Evolutionary conservation across 208 protist species (phyloP), one percentile per base, ranked within the genome.

Genomic region (Trypanosoma rangeli): DNA sequence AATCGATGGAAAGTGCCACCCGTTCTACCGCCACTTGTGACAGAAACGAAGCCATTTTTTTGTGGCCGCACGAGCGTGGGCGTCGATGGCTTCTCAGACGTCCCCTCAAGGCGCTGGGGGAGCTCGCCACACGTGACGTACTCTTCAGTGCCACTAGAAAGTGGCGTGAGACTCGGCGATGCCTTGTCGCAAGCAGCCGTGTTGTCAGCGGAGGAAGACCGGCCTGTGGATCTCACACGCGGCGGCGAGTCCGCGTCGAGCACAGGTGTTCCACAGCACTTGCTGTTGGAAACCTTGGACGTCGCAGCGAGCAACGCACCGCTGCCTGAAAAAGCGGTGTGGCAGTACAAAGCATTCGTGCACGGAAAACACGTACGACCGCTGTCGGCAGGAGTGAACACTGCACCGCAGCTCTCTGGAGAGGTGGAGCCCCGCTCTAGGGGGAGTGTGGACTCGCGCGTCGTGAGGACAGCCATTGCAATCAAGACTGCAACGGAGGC

Each of bases 1-100:
- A 83, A 83, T 53, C 57, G 68, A 2, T 85, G 74, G 61, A 86
- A 82, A 62, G 64, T 74, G 18, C 69, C 29, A 39, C 58, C 56
- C 16, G 49, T 70, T 20, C 69, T 91, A 35, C 83, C 78, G 26
- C 78, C 85, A 22, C 74, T 91, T 28, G 85, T 89, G 57, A 94
- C 85, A 7, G 59, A 74, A 16, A 73, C 62, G 29, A 66, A 66
- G 28, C 31, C 67, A 29, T 82, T 86, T 62, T 50, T 74, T 65
- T 55, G 65, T 20, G 0, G 8, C 49, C 12, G 15, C n/a, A 10
- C 12, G 31, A 49, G 24, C 24, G 39, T 0, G 33, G 48, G 20
- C 37, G 13, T 7, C 15, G 54, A 58, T 5, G 13, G 3, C 1
- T 3, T 26, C 24, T 24, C 9, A 16, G 33, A 52, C 1, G 7